Percentiles rank a stretch among this genome's conserved stretches.
Conservation (phyloP, 2,329 filamentous ascomycete genomes). For the Diaporthe capsici region DNA sequence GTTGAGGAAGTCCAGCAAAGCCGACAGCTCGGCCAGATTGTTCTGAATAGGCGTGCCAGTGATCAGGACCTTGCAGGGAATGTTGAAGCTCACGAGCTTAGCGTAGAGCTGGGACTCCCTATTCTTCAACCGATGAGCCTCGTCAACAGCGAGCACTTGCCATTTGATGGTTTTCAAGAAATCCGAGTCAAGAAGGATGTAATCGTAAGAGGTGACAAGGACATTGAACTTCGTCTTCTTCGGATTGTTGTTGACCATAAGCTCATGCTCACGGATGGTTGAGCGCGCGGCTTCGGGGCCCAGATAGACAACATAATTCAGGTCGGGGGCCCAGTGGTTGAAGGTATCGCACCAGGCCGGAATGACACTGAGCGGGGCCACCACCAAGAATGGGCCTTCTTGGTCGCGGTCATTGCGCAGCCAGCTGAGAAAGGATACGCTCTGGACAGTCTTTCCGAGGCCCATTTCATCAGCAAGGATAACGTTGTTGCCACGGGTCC, state of each 20-base stretch:
- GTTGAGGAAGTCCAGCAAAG: slow-evolving; percentile 95
- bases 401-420: slow-evolving; percentile 89
- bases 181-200: slow-evolving; percentile 86
- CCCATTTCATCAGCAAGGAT: slow-evolving; percentile 99
- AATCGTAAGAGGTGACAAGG: slow-evolving; percentile 97
- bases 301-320: slow-evolving; percentile 98
- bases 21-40: slow-evolving; percentile 91
- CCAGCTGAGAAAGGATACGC: slow-evolving; percentile 97
- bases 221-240: slow-evolving; percentile 97
- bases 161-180: slow-evolving; percentile 94
- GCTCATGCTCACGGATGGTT: slow-evolving; percentile 91
- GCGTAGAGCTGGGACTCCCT: slow-evolving; percentile 93
- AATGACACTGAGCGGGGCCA: slow-evolving; percentile 97
- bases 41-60: slow-evolving; percentile 99
- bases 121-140: slow-evolving; percentile 97
- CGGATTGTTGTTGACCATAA: slow-evolving; percentile 87
- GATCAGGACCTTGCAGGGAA: slow-evolving; percentile 91
- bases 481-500: slow-evolving; percentile 94
- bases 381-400: slow-evolving; percentile 94
- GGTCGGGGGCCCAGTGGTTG: slow-evolving; percentile 93
- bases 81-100: slow-evolving; percentile 86
- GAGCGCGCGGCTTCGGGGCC: slow-evolving; percentile 88
- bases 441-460: slow-evolving; percentile 97
- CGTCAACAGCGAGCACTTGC: slow-evolving; percentile 97
- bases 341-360: slow-evolving; percentile 99